A percentile compares a stretch with the other conserved stretches of the same genome.
These are phyloP conservation scores for Euphorbia neoarborescens DNA, from an alignment of 441 rosid genomes.

Conservation along the genomic window DNA sequence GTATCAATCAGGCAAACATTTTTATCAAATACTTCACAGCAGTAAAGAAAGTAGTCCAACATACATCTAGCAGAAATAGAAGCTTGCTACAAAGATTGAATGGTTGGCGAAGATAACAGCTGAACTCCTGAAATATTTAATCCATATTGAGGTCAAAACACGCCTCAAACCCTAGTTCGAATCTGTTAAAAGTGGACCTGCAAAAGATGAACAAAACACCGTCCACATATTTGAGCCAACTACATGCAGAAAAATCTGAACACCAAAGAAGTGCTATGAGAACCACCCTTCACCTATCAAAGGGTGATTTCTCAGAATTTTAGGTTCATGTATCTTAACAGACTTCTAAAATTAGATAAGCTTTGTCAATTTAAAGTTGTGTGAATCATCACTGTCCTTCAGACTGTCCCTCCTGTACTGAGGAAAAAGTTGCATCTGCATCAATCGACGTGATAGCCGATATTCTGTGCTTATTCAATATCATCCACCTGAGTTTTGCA, in stretches of 20 bases:
- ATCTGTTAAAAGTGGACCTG: slow-evolving; percentile 51
- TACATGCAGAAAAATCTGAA: slow-evolving; percentile 31
- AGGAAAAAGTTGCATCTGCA: slow-evolving; percentile 19
- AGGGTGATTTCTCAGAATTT: slow-evolving; percentile 25
- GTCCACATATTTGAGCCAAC: slow-evolving; percentile 35
- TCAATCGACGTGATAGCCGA: not conserved
- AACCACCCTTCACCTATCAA: slow-evolving; percentile 23
- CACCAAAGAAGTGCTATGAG: slow-evolving; percentile 38
- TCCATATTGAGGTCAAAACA: slow-evolving; percentile 42
- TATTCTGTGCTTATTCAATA: slow-evolving; percentile 13
- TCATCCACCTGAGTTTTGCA: slow-evolving; percentile 16
- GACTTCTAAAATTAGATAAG: slow-evolving; percentile 12
- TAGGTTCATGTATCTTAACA: slow-evolving; percentile 14
- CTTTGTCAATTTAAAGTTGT: slow-evolving; percentile 5
- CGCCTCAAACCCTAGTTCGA: slow-evolving; percentile 39
- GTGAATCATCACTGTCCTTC: slow-evolving; percentile 8
- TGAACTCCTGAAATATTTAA: slow-evolving; percentile 42
- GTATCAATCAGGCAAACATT: slow-evolving; percentile 21
- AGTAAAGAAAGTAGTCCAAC: slow-evolving; percentile 42
- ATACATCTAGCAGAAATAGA: slow-evolving; percentile 55
- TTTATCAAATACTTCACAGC: slow-evolving; percentile 24
- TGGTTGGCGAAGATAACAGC: slow-evolving; percentile 44
- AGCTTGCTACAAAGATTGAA: slow-evolving; percentile 50
- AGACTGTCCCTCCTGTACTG: slow-evolving; percentile 11
- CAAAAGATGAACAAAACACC: slow-evolving; percentile 51